These are phyloP conservation scores for Gryganskiella cystojenkinii DNA, from an alignment of 192 early-diverging fungal species.

Conservation along the genomic window DNA sequence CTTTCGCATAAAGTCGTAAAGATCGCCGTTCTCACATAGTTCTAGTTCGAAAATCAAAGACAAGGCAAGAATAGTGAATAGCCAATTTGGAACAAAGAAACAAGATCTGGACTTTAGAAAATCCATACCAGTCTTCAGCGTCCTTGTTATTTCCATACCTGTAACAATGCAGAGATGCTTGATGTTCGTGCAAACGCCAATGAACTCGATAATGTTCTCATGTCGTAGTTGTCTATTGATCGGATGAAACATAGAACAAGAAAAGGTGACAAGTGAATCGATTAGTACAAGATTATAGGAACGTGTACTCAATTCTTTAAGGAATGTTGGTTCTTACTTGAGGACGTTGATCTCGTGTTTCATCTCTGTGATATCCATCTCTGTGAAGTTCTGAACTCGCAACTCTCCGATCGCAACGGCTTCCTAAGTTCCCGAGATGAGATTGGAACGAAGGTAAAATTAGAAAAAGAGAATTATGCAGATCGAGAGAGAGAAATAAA, in stretches of 20 bases:
- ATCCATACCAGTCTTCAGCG: neutral
- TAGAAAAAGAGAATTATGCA: too few relatives aligned
- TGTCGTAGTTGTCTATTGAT: constrained; percentile 80
- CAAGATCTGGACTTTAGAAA: too few relatives aligned
- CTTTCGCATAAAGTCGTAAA: constrained; percentile 80
- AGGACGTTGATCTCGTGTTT: constrained; percentile 83
- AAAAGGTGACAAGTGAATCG: too few relatives aligned
- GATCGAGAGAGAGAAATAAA: too few relatives aligned
- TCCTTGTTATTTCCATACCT: constrained; percentile 6
- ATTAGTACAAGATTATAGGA: neutral
- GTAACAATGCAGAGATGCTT: constrained; percentile 78
- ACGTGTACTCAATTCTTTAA: neutral
- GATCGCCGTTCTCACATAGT: constrained; percentile 78
- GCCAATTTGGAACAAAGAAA: too few relatives aligned
- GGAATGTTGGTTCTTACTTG: constrained; percentile 58
- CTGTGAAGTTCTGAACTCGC: constrained; percentile 74
- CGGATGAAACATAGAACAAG: neutral
- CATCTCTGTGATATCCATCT: constrained; percentile 77
- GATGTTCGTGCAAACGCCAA: constrained; percentile 78
- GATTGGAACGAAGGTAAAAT: neutral
- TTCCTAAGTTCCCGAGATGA: constrained; percentile 50
- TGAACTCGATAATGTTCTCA: constrained; percentile 81
- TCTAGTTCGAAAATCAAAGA: constrained; percentile 38
- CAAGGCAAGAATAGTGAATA: neutral
- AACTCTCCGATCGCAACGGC: constrained; percentile 81